phyloP scores from a whole-genome alignment of 2,329 filamentous ascomycete species.

The Pseudogymnoascus sp. region DNA sequence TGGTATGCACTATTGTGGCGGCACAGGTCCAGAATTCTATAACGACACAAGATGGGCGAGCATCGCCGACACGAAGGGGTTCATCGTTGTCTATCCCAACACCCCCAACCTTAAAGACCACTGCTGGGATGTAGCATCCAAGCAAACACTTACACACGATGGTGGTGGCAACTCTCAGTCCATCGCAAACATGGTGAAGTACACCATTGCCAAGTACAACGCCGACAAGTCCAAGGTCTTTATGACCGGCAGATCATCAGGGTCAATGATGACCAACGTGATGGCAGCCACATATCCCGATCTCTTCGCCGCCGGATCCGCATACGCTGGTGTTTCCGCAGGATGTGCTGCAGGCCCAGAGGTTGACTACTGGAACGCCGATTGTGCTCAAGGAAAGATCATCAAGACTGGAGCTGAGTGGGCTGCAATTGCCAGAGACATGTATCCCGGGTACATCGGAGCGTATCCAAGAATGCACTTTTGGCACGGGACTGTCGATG shows the following conservation, averaged over 20 bases:
- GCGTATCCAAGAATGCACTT: conserved; percentile 31
- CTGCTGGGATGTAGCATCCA: conserved; percentile 52
- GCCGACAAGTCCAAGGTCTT: conserved; percentile 44
- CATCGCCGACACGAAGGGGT: conserved; percentile 44
- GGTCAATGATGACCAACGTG: conserved; percentile 45
- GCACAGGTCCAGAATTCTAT: conserved; percentile 41
- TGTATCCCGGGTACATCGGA: conserved; percentile 32
- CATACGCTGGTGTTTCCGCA: conserved; percentile 36
- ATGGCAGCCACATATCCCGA: conserved; percentile 40
- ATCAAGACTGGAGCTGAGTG: conserved; percentile 34
- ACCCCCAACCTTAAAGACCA: conserved; percentile 38
- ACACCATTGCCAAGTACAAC: conserved; percentile 42
- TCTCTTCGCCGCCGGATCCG: conserved; percentile 36
- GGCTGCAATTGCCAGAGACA: conserved; percentile 37
- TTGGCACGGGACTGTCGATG: too few species aligned
- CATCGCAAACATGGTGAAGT: conserved; percentile 51
- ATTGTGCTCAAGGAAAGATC: conserved; percentile 32
- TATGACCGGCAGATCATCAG: conserved; percentile 41
- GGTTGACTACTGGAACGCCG: conserved; percentile 36
- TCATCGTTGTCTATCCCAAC: conserved; percentile 50
- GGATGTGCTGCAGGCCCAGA: conserved; percentile 31
- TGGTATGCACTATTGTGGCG: conserved; percentile 43
- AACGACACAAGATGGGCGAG: conserved; percentile 39
- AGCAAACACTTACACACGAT: conserved; percentile 42
- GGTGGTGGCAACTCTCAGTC: conserved; percentile 48